Percentiles rank a stretch among this genome's conserved stretches.
phyloP scores from a whole-genome alignment of 2,329 filamentous ascomycete genomes.

The Macrophomina tecta region DNA sequence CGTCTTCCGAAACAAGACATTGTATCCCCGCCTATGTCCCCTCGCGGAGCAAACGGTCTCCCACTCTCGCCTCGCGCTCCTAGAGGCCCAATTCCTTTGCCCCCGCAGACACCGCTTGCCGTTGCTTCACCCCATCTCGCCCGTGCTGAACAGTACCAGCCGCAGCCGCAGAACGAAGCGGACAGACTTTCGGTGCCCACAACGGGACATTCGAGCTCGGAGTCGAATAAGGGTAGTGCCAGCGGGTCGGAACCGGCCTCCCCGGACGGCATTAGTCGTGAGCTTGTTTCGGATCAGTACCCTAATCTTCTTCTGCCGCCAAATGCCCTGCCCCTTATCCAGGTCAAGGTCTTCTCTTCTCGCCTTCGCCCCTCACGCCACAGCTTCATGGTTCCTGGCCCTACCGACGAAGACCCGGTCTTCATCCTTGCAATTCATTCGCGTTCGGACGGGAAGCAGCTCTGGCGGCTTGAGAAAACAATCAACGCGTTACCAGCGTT shows the following conservation, averaged over 20 bases:
- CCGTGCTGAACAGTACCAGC: conserved; percentile 43
- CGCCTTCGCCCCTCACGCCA: conserved; percentile 91
- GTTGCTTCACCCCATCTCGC: conserved; percentile 60
- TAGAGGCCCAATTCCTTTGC: conserved; percentile 74
- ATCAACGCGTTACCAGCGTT: conserved; percentile 79
- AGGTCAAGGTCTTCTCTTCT: conserved; percentile 88
- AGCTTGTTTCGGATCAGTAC: conserved; percentile 83
- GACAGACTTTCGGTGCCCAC: conserved; percentile 2
- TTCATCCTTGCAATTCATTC: conserved; percentile 89
- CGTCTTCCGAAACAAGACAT: conserved; percentile 62
- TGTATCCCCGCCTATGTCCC: conserved; percentile 72
- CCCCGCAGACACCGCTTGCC: conserved; percentile 70
- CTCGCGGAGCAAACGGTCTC: conserved; percentile 53
- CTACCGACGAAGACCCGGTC: conserved; percentile 88
- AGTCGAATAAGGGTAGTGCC: conserved; percentile 36
- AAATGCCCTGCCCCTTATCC: conserved; percentile 84
- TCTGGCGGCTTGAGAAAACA: conserved; percentile 96
- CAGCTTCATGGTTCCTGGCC: conserved; percentile 80
- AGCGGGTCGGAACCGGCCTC: conserved; percentile 53
- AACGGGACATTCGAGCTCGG: conserved; percentile 37
- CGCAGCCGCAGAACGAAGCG: conserved; percentile 29
- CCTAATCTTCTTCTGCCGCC: conserved; percentile 85
- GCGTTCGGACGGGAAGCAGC: conserved; percentile 74
- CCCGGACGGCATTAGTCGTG: conserved; percentile 52
- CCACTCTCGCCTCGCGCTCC: conserved; percentile 76